These are phyloP conservation scores for Chaetomium globosum DNA, from an alignment of 2,329 filamentous ascomycete genomes.

Conservation along the genomic window DNA sequence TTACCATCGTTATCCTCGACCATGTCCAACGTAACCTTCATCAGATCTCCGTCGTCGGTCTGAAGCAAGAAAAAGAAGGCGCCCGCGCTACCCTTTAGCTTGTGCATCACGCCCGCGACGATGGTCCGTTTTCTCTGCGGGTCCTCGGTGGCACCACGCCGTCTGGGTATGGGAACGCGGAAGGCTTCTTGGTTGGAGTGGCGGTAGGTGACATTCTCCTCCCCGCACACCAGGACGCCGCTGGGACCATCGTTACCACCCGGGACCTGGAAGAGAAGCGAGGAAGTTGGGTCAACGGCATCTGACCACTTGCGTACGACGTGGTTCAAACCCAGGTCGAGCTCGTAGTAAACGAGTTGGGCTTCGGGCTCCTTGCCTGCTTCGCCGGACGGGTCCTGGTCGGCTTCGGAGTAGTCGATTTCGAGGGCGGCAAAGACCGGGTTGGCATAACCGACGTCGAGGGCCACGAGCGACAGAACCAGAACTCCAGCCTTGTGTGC, in stretches of 20 bases:
- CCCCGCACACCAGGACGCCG: slow-evolving; percentile 90
- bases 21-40: slow-evolving; percentile 95
- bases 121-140: slow-evolving; percentile 87
- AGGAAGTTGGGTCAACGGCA: slow-evolving; percentile 84
- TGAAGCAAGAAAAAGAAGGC: slow-evolving; percentile 98
- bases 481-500: slow-evolving; percentile 91
- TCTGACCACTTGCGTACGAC: slow-evolving; percentile 97
- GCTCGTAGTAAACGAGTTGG: slow-evolving; percentile 92
- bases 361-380: slow-evolving; percentile 84
- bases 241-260: slow-evolving; percentile 92
- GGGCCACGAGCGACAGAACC: slow-evolving; percentile 81
- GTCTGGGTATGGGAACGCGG: slow-evolving; percentile 83
- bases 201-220: slow-evolving; percentile 95
- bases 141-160: slow-evolving; percentile 86
- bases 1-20: slow-evolving; percentile 77
- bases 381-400: slow-evolving; percentile 85
- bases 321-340: slow-evolving; percentile 94
- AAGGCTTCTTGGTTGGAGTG: slow-evolving; percentile 92
- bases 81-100: slow-evolving; percentile 76
- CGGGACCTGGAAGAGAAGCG: slow-evolving; percentile 90
- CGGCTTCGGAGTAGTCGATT: slow-evolving; percentile 86
- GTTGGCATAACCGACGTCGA: slow-evolving; percentile 97
- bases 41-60: slow-evolving; percentile 95
- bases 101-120: slow-evolving; percentile 93
- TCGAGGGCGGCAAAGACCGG: slow-evolving; percentile 95